A percentile compares a stretch with the other conserved stretches of the same genome.
These are phyloP conservation scores for Cicer yamashitae DNA, from an alignment of 306 rosid genomes.

Conservation along the genomic window DNA sequence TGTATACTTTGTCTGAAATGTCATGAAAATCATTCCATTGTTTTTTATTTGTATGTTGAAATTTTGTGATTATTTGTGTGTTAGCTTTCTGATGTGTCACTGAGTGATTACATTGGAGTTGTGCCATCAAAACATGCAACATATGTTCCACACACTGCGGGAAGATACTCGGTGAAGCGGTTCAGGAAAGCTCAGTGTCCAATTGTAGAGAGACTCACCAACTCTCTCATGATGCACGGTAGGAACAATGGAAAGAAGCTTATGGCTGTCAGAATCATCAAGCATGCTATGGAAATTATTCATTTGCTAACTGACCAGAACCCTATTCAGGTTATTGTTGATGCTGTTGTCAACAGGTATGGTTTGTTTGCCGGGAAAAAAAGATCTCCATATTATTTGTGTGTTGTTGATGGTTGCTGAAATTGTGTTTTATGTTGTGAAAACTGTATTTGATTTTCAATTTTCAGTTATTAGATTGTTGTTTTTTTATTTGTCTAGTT, in stretches of 20 bases:
- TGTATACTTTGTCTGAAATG: no score
- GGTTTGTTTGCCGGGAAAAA: not conserved
- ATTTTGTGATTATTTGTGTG: not conserved
- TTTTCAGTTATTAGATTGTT: not conserved
- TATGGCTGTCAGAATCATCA: no score
- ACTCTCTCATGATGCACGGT: slow-evolving; percentile 72
- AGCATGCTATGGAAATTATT: no score
- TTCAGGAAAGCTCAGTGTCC: slow-evolving; percentile 64
- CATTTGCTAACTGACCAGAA: no score
- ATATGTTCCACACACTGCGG: slow-evolving; percentile 70
- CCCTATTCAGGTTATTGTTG: no score
- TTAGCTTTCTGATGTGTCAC: slow-evolving; percentile 57
- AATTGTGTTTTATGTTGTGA: not conserved
- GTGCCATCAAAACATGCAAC: slow-evolving; percentile 60
- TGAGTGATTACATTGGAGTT: slow-evolving; percentile 63
- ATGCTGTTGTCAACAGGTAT: slow-evolving; percentile 59
- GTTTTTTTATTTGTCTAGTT: no score
- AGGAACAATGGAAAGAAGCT: slow-evolving; percentile 46
- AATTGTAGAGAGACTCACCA: slow-evolving; percentile 68
- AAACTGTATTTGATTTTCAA: not conserved
- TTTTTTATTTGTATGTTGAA: no score
- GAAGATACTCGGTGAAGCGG: slow-evolving; percentile 42
- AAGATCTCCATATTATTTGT: not conserved
- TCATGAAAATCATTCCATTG: no score
- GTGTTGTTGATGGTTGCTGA: not conserved